Evolutionary conservation across 169 alveolate species (phyloP), one percentile per base, ranked within the genome.

Genomic region (Blepharisma undulans): DNA sequence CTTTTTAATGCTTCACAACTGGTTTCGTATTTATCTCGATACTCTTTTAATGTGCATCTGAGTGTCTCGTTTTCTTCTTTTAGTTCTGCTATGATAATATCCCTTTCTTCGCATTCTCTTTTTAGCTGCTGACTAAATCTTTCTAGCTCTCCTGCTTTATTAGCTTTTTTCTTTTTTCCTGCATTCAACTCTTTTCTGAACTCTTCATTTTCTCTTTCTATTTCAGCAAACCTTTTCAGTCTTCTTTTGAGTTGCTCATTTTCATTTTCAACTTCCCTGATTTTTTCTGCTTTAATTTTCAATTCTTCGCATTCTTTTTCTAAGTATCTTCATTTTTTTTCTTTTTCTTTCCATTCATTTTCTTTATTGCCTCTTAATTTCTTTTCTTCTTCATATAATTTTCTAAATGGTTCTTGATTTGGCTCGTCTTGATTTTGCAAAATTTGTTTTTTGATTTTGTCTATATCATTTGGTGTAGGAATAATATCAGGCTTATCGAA

Each of bases 281-380:
- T 32, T 78, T 32, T 78, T 32, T 2, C 29, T 21, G 86, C 86
- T 32, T 78, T 78, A 32, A 14, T 25, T 32, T 34, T 25, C 29
- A 27, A 78, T 1, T 78, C 86, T 78, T 78, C 71, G 60, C 34
- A 78, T 78, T 78, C 61, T 78, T 78, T 78, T 32, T 78, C 86
- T 12, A 78, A 3, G 34, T 78, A 27, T 21, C 29, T 32, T 14
- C 29, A 78, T 3, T 78, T 27, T 22, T 27, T 21, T 4, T 27
- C 29, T 78, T 32, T 78, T 27, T 25, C 60, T 14, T 78, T 78
- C 18, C 29, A 78, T 78, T 78, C 86, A 29, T 32, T 25, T 78
- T 78, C 86, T 78, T 21, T 22, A 32, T 27, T 34, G 6, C 25
- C 29, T 78, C 86, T 78, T 78, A 78, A 32, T 21, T 25, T 78